Evolutionary conservation across 306 rosid species (phyloP), one percentile per base, ranked within the genome.

Genomic region (Quercus rubra): DNA sequence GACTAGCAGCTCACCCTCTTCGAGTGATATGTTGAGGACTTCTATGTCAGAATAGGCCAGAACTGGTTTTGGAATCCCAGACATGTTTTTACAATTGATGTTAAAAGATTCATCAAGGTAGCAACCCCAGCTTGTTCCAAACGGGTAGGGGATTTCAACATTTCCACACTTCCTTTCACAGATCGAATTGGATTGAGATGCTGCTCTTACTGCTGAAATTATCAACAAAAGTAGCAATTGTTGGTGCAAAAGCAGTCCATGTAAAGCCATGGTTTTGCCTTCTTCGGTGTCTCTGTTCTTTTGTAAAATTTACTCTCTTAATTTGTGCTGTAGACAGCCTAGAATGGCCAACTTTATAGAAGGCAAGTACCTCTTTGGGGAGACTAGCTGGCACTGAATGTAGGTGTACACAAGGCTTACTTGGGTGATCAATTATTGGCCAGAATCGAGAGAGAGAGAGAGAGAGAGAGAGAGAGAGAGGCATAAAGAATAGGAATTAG

Each of bases 1-100:
- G 1, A 82, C 72, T 3, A 49, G 88, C 10, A 89, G 12, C 12
- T 89, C 76, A 7, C 85, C 87, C 2, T 76, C 1, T 0, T 38
- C 3, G 3, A 80, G 77, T 54, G 84, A 46, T 63, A 84, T 84
- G 82, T 52, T 55, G 5, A 76, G 33, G 4, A 84, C 28, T 0
- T 1, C 20, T 13, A 41, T 4, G 1, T 72, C 56, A 9, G 5
- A 33, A 4, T 17, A 1, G 38, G 27, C 17, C 61, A 80, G 41
- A 30, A 19, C 9, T 9, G 78, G 76, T 2, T 52, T 28, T 21
- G 68, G 54, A 55, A 1, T 18, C 57, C 5, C 3, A 49, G 35
- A 33, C 1, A 58, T 57, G 52, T 63, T 1, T 15, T 61, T 15
- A 77, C 87, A 84, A 0, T 7, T 0, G 12, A 84, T 70, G 31